Evolutionary conservation across 2,329 filamentous ascomycete genomes (phyloP), one percentile per base, ranked within the genome.

Genomic region (Cordyceps javanica): DNA sequence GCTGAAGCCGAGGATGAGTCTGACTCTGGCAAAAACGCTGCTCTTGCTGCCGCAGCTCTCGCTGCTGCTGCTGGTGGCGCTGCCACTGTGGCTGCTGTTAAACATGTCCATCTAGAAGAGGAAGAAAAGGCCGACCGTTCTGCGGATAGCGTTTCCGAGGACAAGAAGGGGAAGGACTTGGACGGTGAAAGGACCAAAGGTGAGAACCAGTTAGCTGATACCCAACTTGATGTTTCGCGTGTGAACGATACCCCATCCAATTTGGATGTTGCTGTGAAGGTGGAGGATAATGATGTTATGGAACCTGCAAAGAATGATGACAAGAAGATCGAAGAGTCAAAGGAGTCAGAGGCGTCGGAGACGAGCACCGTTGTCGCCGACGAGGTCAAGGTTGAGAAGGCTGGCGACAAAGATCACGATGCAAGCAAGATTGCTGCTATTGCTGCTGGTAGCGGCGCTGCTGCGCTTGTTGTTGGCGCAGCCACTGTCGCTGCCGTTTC

Each of bases 141-240:
- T 14, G 55, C 38, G 2, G 34, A 59, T n/a, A 36, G 53, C n/a
- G n/a, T 58, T 44, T 25, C 53, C 42, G 46, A 51, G 36, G 30
- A 57, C 19, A 39, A 32, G n/a, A 51, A 45, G 25, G 30, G 25
- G 16, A 38, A 34, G 19, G 30, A 57, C 13, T 14, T 45, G 36
- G 55, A 50, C 13, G 46, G n/a, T 36, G 48, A 50, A 61, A 71
- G 67, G 55, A 69, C 70, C 28, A 54, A 60, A 57, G 59, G 50
- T 50, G 42, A 57, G 44, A 56, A 50, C 10, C 32, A 60, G 34
- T 14, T 49, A 52, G 44, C 42, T 50, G 51, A 59, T 55, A 55
- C 56, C 56, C 49, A 55, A 55, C 8, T 49, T 59, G 44, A 55
- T 36, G 21, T 51, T 59, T 42, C 45, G 50, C 44, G 30, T n/a